phyloP scores from a whole-genome alignment of 129 eudicot genomes.

The Solidago caesia region DNA sequence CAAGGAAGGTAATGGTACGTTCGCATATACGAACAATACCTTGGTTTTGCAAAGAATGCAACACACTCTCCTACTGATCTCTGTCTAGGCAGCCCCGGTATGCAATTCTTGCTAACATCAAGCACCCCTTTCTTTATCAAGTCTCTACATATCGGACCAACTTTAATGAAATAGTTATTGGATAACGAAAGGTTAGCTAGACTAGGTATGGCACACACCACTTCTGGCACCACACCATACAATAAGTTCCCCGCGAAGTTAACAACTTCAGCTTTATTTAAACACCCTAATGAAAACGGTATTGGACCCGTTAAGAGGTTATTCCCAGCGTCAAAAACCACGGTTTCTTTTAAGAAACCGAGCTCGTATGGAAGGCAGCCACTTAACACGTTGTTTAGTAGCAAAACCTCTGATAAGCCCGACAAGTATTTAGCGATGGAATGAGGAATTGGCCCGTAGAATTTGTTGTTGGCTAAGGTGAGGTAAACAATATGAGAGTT shows the following conservation, averaged over 20 bases:
- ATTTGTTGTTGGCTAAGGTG: conserved; percentile 84
- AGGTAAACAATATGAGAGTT: conserved; percentile 48
- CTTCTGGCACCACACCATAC: conserved; percentile 53
- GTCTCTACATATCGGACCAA: conserved; percentile 62
- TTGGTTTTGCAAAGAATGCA: conserved; percentile 47
- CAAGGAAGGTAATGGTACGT: conserved; percentile 56
- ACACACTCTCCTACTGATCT: conserved; percentile 48
- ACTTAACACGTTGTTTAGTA: conserved; percentile 61
- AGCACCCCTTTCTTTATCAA: conserved; percentile 65
- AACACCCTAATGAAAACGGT: conserved; percentile 76
- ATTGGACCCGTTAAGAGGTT: conserved; percentile 64
- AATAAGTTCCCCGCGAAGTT: conserved; percentile 18
- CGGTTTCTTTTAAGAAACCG: conserved; percentile 59
- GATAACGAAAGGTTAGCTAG: conserved; percentile 62
- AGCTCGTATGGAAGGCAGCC: conserved; percentile 87
- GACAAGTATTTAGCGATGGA: conserved; percentile 43
- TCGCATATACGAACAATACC: conserved; percentile 49
- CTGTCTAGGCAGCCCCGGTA: conserved; percentile 57
- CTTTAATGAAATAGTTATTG: conserved; percentile 49
- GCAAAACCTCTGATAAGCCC: conserved; percentile 50
- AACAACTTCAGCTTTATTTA: conserved; percentile 32
- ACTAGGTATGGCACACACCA: conserved; percentile 62
- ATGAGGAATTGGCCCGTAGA: conserved; percentile 76
- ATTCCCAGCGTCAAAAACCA: conserved; percentile 67
- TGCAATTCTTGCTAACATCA: conserved; percentile 64